Percentiles rank a stretch among this genome's conserved stretches.
Conservation (phyloP, 2,329 filamentous ascomycete species). For the Ophiocordyceps australis region DNA sequence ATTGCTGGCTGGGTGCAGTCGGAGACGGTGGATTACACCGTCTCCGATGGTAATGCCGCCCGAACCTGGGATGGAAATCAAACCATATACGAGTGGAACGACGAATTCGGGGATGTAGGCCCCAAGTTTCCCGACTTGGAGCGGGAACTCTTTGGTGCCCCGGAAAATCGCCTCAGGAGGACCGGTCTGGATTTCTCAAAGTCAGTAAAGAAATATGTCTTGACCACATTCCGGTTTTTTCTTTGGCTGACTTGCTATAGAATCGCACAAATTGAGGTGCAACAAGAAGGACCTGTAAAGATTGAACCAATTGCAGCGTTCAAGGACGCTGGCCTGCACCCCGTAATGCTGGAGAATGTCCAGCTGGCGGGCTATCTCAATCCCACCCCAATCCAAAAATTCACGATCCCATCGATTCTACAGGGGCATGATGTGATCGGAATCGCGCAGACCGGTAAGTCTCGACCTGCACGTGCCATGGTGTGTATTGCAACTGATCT, state of each 20-base stretch:
- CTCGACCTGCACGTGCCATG: background rate
- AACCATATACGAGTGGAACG: slow-evolving; percentile 65
- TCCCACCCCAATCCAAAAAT: slow-evolving; percentile 80
- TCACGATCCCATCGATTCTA: slow-evolving; percentile 63
- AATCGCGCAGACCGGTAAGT: slow-evolving; percentile 78
- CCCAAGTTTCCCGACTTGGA: slow-evolving; percentile 56
- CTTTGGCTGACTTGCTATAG: slow-evolving; percentile 19
- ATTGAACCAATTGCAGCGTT: slow-evolving; percentile 40
- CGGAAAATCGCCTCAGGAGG: slow-evolving; percentile 25
- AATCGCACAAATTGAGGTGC: slow-evolving; percentile 33
- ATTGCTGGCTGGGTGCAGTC: slow-evolving; percentile 25
- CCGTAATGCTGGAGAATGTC: slow-evolving; percentile 64
- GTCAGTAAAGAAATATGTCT: slow-evolving; percentile 20
- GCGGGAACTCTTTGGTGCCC: slow-evolving; percentile 50
- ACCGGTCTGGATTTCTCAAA: slow-evolving; percentile 45
- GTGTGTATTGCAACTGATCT: background rate
- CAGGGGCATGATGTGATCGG: slow-evolving; percentile 69
- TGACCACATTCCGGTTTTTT: slow-evolving; percentile 7
- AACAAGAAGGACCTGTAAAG: slow-evolving; percentile 34
- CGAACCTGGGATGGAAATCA: slow-evolving; percentile 33
- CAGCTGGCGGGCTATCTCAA: slow-evolving; percentile 47
- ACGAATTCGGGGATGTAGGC: slow-evolving; percentile 73
- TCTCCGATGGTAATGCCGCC: slow-evolving; percentile 4
- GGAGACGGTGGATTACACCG: slow-evolving; percentile 28
- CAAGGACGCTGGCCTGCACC: slow-evolving; percentile 66